phyloP scores from a whole-genome alignment of 148 eudicot species.

The Fagopyrum tataricum region DNA sequence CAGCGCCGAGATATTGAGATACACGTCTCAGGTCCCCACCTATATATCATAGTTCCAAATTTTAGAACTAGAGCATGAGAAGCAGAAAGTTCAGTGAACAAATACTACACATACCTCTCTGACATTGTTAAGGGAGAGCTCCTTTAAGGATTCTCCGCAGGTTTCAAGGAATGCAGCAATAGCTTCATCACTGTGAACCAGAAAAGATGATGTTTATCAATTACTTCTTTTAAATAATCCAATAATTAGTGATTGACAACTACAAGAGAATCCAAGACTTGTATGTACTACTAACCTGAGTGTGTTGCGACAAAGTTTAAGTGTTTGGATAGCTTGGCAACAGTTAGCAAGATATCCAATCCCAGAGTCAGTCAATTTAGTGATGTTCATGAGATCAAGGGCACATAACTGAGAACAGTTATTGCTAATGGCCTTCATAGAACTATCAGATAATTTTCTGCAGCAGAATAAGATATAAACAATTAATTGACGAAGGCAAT shows the following conservation, averaged over 20 bases:
- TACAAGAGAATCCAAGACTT: not conserved
- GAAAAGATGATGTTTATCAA: not conserved
- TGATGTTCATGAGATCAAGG: constrained; percentile 54
- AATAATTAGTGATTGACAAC: not conserved
- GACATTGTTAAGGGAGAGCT: constrained; percentile 59
- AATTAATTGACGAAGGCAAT: not conserved
- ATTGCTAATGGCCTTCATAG: constrained; percentile 53
- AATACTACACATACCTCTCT: constrained; percentile 34
- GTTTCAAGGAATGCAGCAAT: constrained; percentile 85
- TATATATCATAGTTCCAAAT: constrained; percentile 19
- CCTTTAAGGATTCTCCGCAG: constrained; percentile 48
- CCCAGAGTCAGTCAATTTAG: constrained; percentile 58
- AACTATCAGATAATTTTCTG: constrained; percentile 77
- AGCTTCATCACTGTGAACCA: constrained; percentile 77
- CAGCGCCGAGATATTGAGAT: constrained; percentile 59
- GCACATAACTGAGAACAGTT: constrained; percentile 52
- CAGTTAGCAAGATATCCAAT: constrained; percentile 76
- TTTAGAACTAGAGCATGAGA: not conserved
- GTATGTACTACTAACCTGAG: constrained; percentile 56
- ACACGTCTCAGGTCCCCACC: constrained; percentile 65
- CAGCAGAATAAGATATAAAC: constrained; percentile 18
- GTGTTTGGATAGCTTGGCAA: constrained; percentile 39
- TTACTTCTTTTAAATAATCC: not conserved
- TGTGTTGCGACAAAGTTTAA: constrained; percentile 51
- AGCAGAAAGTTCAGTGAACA: not conserved